These are phyloP conservation scores for Pleoardoris graminearum DNA, from an alignment of 2,329 filamentous ascomycete genomes.

Conservation along the genomic window DNA sequence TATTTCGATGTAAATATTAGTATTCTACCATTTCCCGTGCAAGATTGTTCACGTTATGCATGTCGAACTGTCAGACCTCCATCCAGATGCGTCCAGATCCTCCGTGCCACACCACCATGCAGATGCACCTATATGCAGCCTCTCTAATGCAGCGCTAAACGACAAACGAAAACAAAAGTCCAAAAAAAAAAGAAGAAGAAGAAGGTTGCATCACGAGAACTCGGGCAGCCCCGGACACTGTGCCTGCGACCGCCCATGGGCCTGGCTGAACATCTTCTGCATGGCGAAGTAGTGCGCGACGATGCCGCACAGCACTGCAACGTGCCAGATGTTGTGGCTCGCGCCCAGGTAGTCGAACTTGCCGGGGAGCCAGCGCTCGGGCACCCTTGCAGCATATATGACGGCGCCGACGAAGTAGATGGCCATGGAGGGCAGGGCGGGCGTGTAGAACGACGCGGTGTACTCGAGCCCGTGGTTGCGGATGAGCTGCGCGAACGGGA, in stretches of 20 bases:
- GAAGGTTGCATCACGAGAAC: conserved; percentile 20
- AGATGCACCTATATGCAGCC: not conserved
- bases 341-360: conserved; percentile 94
- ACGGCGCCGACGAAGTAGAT: conserved; percentile 86
- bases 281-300: conserved; percentile 97
- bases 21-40: not conserved
- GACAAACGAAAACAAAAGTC: not conserved
- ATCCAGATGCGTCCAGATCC: not conserved
- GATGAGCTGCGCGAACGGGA: conserved; percentile 83
- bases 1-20: not conserved
- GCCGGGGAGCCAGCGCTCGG: conserved; percentile 90
- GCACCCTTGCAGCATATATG: conserved; percentile 88
- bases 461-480: conserved; percentile 76
- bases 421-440: conserved; percentile 77
- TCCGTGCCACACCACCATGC: not conserved
- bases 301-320: conserved; percentile 91
- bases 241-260: conserved; percentile 44
- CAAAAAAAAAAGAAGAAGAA: not conserved
- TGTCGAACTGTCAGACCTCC: no score
- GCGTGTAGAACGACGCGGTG: conserved; percentile 88
- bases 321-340: conserved; percentile 96
- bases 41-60: no score
- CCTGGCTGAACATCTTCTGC: conserved; percentile 83
- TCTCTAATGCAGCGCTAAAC: conserved; percentile 7
- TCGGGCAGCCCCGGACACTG: conserved; percentile 41